Conservation (phyloP, 305 asterid species). For the Fraxinus platypoda region DNA sequence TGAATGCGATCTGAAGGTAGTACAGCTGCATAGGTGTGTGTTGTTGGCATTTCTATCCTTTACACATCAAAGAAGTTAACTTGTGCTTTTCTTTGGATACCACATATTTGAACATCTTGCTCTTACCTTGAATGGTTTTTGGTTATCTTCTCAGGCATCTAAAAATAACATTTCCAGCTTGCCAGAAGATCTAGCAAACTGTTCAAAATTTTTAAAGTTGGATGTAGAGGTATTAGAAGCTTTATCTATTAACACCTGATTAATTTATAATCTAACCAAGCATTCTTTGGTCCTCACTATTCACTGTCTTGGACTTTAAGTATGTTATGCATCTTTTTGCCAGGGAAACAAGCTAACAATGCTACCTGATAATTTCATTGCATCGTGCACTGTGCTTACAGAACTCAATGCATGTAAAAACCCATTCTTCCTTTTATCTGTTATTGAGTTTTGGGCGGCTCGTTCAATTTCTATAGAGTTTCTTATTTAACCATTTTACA, state of each 20-base stretch:
- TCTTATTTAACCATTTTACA: slow-evolving; percentile 32
- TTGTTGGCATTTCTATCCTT: neutral
- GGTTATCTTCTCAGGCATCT: slow-evolving; percentile 71
- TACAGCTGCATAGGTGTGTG: neutral
- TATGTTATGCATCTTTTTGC: slow-evolving; percentile 28
- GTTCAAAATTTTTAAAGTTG: slow-evolving; percentile 71
- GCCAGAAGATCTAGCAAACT: slow-evolving; percentile 82
- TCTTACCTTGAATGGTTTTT: slow-evolving; percentile 21
- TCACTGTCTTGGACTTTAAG: slow-evolving; percentile 11
- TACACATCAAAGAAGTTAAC: slow-evolving; percentile 5
- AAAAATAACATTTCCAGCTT: slow-evolving; percentile 75
- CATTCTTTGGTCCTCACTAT: slow-evolving; percentile 15
- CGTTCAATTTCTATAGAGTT: slow-evolving; percentile 22
- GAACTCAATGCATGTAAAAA: slow-evolving; percentile 89
- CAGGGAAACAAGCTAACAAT: slow-evolving; percentile 84
- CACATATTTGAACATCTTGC: neutral
- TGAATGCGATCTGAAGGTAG: neutral
- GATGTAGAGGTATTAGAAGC: slow-evolving; percentile 67
- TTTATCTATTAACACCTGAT: neutral
- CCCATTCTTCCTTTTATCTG: slow-evolving; percentile 25
- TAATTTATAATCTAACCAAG: slow-evolving; percentile 8
- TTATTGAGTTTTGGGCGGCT: slow-evolving; percentile 22
- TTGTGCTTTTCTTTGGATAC: neutral
- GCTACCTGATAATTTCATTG: slow-evolving; percentile 58
- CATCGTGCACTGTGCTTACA: slow-evolving; percentile 75